Evolutionary conservation across 176 grass and related monocot species (phyloP), one percentile per base, ranked within the genome.

Genomic region (Pontederia paniculata): DNA sequence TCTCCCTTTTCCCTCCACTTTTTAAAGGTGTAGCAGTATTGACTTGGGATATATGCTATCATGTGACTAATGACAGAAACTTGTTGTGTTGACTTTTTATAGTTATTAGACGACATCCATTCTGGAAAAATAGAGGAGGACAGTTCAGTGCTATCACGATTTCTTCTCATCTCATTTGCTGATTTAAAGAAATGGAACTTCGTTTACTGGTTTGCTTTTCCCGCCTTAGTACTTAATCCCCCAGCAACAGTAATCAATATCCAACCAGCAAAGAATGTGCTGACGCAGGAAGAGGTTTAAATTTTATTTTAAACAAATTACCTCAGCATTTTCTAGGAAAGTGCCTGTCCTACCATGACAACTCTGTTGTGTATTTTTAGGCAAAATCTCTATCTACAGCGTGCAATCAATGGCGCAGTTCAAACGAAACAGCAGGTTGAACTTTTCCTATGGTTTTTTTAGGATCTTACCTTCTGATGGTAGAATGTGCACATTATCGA

Each of bases 111-210:
- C 28, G 86, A 90, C 53, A 82, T 97, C 61, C 21, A 65, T 12
- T 87, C 68, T 19, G 91, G 91, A 54, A 79, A 75, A 67, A 77
- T 78, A 67, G 91, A 97, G 76, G 86, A 90, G 45, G 46, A 76
- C 60, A 83, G 80, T 31, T 42, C 86, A 45, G 42, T 90, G 37
- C 77, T 90, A 50, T 49, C 80, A 59, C 87, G 86, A 44, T 97
- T 90, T 44, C 68, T 90, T 84, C 43, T 88, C 59, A 97, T 79
- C 78, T 97, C 91, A 41, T 97, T 76, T 78, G 82, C 80, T n/a
- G 91, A 97, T 74, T 70, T 97, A 55, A 97, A 97, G 62, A 97
- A 90, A 63, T 97, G 91, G 91, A 84, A 76, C 44, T 66, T 90
- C 44, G 67, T 79, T 72, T 83, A 88, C 60, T 74, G 81, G 71